A percentile compares a stretch with the other conserved stretches of the same genome.
phyloP scores from a whole-genome alignment of 768 basidiomycete species.

The Pisolithus marmoratus region DNA sequence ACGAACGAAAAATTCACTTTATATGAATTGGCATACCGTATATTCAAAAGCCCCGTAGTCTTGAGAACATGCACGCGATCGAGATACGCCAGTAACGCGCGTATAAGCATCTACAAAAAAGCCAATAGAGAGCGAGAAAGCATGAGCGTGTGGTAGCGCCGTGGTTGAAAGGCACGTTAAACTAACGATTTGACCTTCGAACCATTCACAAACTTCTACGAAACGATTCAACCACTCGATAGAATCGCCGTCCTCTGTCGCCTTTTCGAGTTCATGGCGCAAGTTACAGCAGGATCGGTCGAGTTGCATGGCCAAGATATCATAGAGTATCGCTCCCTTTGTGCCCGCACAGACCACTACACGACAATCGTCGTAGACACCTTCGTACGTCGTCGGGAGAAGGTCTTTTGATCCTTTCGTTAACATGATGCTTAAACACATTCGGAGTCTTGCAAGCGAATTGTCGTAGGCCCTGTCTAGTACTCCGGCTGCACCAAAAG shows the following conservation, averaged over 20 bases:
- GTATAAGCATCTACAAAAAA: constrained; percentile 43
- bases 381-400: constrained; percentile 48
- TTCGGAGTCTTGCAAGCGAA: constrained; percentile 26
- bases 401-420: constrained; percentile 28
- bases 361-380: constrained; percentile 53
- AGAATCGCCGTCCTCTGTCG: constrained; percentile 12
- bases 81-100: constrained; percentile 63
- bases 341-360: constrained; percentile 47
- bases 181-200: constrained; percentile 59
- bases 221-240: constrained; percentile 57
- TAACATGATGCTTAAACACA: constrained; percentile 38
- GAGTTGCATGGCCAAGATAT: constrained; percentile 52
- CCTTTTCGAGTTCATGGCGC: constrained; percentile 31
- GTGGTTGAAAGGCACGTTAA: not conserved
- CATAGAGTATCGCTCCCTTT: constrained; percentile 54
- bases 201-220: constrained; percentile 54
- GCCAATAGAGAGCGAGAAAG: not conserved
- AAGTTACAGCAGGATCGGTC: constrained; percentile 46
- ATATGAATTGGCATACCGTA: constrained; percentile 38
- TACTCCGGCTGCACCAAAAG: constrained; percentile 7
- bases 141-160: too few species aligned
- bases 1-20: not conserved
- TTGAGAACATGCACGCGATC: constrained; percentile 59
- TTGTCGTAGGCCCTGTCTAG: constrained; percentile 6
- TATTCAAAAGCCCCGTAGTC: constrained; percentile 31